Percentiles rank a stretch among this genome's conserved stretches.
Evolutionary conservation across 768 basidiomycete genomes (phyloP).

Genomic region (Tulasnella sp.): DNA sequence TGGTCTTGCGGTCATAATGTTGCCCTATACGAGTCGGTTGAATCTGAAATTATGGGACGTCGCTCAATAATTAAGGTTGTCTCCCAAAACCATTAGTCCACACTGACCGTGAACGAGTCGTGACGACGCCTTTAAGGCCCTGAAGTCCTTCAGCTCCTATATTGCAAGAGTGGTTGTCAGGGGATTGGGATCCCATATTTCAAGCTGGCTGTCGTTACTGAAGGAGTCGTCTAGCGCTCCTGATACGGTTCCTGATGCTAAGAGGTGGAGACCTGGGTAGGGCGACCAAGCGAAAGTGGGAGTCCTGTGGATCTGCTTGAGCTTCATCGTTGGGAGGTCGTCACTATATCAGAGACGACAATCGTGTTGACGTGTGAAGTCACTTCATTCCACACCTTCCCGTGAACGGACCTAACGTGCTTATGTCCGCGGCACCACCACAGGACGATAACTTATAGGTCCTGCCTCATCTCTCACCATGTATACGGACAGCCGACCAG

Average conservation of each 20-base stretch:
- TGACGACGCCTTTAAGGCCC: no score
- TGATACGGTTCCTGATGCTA: conserved; percentile 91
- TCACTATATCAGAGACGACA: not conserved
- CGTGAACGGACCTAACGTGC: no score
- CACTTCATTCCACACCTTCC: not conserved
- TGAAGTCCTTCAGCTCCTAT: no score
- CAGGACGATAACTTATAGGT: no score
- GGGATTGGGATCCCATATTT: conserved; percentile 74
- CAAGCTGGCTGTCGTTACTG: no score
- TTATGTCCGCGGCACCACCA: no score
- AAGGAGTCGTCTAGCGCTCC: conserved; percentile 96
- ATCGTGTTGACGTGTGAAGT: not conserved
- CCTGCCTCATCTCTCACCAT: no score
- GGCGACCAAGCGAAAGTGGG: conserved; percentile 90
- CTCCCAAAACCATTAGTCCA: conserved; percentile 52
- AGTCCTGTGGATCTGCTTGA: conserved; percentile 75
- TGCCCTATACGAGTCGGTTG: no score
- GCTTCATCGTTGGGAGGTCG: conserved; percentile 45
- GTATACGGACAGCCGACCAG: no score
- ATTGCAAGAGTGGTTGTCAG: conserved; percentile 45
- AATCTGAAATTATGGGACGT: conserved; percentile 15
- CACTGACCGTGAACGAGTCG: no score
- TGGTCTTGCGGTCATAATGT: conserved; percentile 36
- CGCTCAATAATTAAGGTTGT: not conserved
- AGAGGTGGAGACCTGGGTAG: conserved; percentile 54